phyloP scores from a whole-genome alignment of 108 stramenopile species.

The Nitzschia putrida region DNA sequence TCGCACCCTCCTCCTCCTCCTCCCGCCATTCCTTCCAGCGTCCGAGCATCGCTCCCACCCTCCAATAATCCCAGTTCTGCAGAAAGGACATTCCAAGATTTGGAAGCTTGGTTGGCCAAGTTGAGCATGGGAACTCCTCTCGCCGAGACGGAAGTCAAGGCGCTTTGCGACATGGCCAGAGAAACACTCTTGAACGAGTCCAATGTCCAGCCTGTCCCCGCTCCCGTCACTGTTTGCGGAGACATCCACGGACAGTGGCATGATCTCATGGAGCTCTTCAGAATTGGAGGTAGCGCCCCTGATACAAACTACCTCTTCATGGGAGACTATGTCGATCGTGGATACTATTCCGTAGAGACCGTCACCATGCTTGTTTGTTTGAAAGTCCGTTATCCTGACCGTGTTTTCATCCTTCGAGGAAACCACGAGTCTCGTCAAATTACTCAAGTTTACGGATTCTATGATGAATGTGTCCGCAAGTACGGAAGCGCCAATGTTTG shows the following conservation, averaged over 20 bases:
- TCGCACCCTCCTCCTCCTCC: conserved; percentile 20
- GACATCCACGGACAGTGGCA: conserved; percentile 94
- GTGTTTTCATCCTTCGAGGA: conserved; percentile 93
- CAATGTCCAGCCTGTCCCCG: conserved; percentile 88
- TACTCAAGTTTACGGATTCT: conserved; percentile 98
- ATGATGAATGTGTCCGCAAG: conserved; percentile 98
- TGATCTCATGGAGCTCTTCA: conserved; percentile 92
- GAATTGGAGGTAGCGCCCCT: conserved; percentile 92
- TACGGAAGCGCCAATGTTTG: conserved; percentile 97
- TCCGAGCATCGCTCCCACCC: conserved; percentile 9
- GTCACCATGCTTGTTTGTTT: conserved; percentile 92
- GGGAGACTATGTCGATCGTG: conserved; percentile 99
- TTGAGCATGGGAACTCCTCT: conserved; percentile 82
- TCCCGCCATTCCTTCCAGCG: conserved; percentile 9
- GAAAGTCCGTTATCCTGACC: conserved; percentile 94
- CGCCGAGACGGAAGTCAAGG: conserved; percentile 83
- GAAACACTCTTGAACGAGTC: conserved; percentile 84
- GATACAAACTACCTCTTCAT: conserved; percentile 99
- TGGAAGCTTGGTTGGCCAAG: conserved; percentile 86
- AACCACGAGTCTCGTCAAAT: conserved; percentile 93
- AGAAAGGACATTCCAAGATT: conserved; percentile 56
- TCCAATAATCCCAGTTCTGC: conserved; percentile 20
- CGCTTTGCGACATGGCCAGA: conserved; percentile 78
- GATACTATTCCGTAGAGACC: conserved; percentile 97
- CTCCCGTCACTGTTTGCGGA: conserved; percentile 92